Base-by-base conservation (phyloP, 345 rosid species). In the Citrus trifoliata region DNA sequence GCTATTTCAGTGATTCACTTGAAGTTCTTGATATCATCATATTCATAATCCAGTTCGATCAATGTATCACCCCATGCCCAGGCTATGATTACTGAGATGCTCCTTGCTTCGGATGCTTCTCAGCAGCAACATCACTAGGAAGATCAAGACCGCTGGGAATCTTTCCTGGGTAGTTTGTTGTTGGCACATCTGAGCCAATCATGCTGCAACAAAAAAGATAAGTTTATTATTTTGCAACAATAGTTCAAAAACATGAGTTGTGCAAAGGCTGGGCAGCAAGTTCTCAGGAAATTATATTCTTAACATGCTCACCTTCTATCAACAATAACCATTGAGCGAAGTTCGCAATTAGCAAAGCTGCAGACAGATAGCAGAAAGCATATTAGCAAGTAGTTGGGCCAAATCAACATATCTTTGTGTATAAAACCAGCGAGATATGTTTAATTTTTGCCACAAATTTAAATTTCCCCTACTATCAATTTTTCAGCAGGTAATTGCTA, bases 271-370 rank as follows among this genome's bases (percentile, higher is more conserved):
- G 27, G 42, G 27, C 59, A 48, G 37, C 3, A 70, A 24, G 35
- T 71, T 21, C 69, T 28, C 46, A 22, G 51, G 56, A 38, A 71
- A 30, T 10, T 9, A 27, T 38, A 8, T 14, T 67, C 35, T 79
- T 24, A 9, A 25, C 32, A 67, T 16, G 67, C 89, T 84, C 69
- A 92, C 95, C 93, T 76, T 85, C 83, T 87, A 71, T 94, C 90
- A 16, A 89, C 87, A 21, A 89, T 40, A 76, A 86, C 87, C 83
- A 91, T 27, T 0, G 98, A 94, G 2, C 95, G 94, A 32, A 91
- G 94, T 88, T 92, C 95, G 76, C 98, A 90, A 46, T 94, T 94
- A 1, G 86, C 81, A 69, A 94, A 92, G 69, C 98, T 94, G 91
- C 87, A 86, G 6, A 81, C 53, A 76, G 22, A 48, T 33, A 22